Conservation (phyloP, 129 eudicot species). For the Saposhnikovia divaricata region DNA sequence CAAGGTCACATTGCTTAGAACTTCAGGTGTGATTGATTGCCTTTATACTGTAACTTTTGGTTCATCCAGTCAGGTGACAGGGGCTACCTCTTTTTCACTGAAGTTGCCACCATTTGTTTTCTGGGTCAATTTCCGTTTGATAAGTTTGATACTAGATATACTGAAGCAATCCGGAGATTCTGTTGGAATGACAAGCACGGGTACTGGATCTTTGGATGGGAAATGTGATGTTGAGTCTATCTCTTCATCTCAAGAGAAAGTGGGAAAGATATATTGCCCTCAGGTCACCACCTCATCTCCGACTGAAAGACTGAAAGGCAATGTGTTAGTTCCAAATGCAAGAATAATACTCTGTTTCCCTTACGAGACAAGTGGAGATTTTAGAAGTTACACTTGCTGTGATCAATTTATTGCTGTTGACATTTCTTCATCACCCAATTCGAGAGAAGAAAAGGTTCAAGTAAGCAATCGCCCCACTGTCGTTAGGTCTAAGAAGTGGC, state of each 20-base stretch:
- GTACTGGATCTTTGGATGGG: slow-evolving; percentile 14
- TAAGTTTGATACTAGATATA: slow-evolving; percentile 32
- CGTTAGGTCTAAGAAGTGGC: slow-evolving; percentile 25
- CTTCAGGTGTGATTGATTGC: slow-evolving; percentile 38
- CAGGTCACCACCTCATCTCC: slow-evolving; percentile 11
- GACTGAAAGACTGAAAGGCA: slow-evolving; percentile 39
- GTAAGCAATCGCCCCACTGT: slow-evolving; percentile 13
- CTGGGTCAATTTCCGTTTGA: slow-evolving; percentile 59
- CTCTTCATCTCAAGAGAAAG: slow-evolving; percentile 19
- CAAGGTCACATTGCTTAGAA: slow-evolving; percentile 50
- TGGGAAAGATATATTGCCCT: slow-evolving; percentile 10
- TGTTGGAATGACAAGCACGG: slow-evolving; percentile 11
- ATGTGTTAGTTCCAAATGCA: slow-evolving; percentile 58
- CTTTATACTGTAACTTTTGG: slow-evolving; percentile 33
- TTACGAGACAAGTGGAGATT: slow-evolving; percentile 32
- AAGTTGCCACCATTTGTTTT: slow-evolving; percentile 62
- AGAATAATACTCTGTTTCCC: slow-evolving; percentile 76
- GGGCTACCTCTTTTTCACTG: slow-evolving; percentile 51
- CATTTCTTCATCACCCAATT: slow-evolving; percentile 31
- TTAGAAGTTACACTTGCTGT: slow-evolving; percentile 38
- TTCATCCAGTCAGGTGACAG: slow-evolving; percentile 22
- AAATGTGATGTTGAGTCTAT: not conserved
- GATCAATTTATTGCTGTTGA: slow-evolving; percentile 74
- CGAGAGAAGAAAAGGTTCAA: slow-evolving; percentile 30
- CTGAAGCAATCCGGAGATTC: slow-evolving; percentile 33